Percentiles rank a stretch among this genome's conserved stretches.
These are phyloP conservation scores for Mortierella polycephala DNA, from an alignment of 371 early-diverging fungal genomes.

Conservation along the genomic window DNA sequence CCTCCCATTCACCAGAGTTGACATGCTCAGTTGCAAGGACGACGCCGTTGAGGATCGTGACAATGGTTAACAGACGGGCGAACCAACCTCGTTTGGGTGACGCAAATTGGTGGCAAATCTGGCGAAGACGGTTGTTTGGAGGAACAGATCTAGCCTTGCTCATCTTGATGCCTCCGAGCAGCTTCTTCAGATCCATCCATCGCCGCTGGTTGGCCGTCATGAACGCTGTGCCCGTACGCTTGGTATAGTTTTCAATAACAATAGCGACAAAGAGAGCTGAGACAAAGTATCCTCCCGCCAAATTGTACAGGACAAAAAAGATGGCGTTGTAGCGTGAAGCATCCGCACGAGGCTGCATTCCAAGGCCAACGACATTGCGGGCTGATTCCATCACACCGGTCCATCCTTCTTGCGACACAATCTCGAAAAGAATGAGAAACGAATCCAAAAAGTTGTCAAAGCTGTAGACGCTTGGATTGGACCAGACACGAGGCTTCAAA, in stretches of 20 bases:
- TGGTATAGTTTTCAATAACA: constrained; percentile 74
- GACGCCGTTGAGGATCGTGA: constrained; percentile 64
- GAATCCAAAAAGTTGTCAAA: constrained; percentile 74
- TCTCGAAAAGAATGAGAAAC: constrained; percentile 71
- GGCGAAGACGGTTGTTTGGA: constrained; percentile 56
- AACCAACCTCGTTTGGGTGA: constrained; percentile 66
- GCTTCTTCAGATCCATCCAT: constrained; percentile 77
- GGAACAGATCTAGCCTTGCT: constrained; percentile 61
- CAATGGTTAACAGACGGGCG: constrained; percentile 59
- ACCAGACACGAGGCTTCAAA: constrained; percentile 69
- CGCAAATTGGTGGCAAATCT: constrained; percentile 59
- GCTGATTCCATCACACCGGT: constrained; percentile 68
- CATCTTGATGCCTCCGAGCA: constrained; percentile 68
- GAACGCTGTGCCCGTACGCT: constrained; percentile 71
- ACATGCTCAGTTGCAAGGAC: constrained; percentile 65
- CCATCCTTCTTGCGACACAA: constrained; percentile 81
- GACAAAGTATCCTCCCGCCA: constrained; percentile 73
- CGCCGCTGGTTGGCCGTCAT: constrained; percentile 75
- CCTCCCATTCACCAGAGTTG: constrained; percentile 25
- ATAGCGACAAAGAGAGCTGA: constrained; percentile 77
- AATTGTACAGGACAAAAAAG: constrained; percentile 73
- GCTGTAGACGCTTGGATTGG: constrained; percentile 72
- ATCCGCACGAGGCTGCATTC: constrained; percentile 59
- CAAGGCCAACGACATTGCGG: constrained; percentile 66
- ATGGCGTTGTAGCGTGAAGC: constrained; percentile 67